Conservation (phyloP, 805 yeast species). For the Candida endomychidarum region DNA sequence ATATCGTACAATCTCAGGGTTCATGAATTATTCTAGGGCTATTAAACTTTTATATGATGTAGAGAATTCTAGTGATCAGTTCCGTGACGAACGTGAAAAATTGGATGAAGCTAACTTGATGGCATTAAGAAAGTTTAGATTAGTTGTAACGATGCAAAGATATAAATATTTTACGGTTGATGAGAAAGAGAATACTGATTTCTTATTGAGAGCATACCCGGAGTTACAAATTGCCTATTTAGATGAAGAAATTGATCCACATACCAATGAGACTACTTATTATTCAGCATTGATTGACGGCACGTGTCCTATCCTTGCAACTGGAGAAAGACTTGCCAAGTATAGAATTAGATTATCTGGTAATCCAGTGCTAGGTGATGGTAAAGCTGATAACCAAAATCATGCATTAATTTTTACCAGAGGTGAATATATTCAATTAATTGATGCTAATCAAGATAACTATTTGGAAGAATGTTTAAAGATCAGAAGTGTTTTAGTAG, state of each 20-base stretch:
- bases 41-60: slow-evolving; percentile 85
- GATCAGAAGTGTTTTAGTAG: slow-evolving; percentile 78
- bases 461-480: slow-evolving; percentile 83
- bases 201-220: slow-evolving; percentile 79
- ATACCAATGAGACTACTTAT: slow-evolving; percentile 69
- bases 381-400: slow-evolving; percentile 85
- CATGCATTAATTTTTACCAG: slow-evolving; percentile 77
- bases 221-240: slow-evolving; percentile 87
- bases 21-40: slow-evolving; percentile 97
- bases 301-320: slow-evolving; percentile 63
- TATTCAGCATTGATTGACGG: slow-evolving; percentile 82
- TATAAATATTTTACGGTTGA: slow-evolving; percentile 68
- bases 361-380: slow-evolving; percentile 84
- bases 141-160: slow-evolving; percentile 86
- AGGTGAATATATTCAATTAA: slow-evolving; percentile 82
- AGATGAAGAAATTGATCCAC: slow-evolving; percentile 86
- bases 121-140: slow-evolving; percentile 81
- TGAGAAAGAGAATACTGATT: slow-evolving; percentile 78
- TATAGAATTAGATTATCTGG: slow-evolving; percentile 79
- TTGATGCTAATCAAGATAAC: slow-evolving; percentile 87
- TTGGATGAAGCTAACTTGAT: slow-evolving; percentile 52
- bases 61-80: slow-evolving; percentile 67
- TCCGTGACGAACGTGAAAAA: slow-evolving; percentile 32
- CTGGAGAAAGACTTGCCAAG: slow-evolving; percentile 41
- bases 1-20: slow-evolving; percentile 96